Percentiles rank a stretch among this genome's conserved stretches.
Conservation (phyloP, 1,139 yeast species). For the Saccharomyces hybrid region DNA sequence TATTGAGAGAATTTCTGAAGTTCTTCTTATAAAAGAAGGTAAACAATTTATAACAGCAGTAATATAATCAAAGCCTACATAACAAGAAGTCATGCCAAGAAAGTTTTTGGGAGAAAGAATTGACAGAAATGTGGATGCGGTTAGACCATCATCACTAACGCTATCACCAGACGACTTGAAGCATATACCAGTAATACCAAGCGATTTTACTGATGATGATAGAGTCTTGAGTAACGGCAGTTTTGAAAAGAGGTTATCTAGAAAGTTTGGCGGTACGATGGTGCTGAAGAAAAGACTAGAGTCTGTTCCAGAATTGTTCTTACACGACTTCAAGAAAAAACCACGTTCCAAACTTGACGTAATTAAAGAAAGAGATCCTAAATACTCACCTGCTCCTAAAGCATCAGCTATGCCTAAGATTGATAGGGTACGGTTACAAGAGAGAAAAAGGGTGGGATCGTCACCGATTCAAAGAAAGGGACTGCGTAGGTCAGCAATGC, state of each 20-base stretch:
- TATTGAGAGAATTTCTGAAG: not conserved
- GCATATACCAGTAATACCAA: constrained; percentile 20
- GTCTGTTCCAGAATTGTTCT: constrained; percentile 28
- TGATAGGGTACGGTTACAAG: not conserved
- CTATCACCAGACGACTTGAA: constrained; percentile 25
- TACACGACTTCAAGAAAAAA: constrained; percentile 19
- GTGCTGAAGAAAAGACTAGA: constrained; percentile 25
- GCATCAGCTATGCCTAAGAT: not conserved
- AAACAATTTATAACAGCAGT: not conserved
- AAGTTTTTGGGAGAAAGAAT: constrained; percentile 27
- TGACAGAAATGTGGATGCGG: constrained; percentile 21
- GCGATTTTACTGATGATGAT: constrained; percentile 5
- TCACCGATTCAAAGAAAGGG: not conserved
- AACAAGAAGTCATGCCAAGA: constrained; percentile 20
- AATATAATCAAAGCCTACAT: not conserved
- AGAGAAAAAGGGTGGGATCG: not conserved
- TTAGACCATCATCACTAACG: constrained; percentile 28
- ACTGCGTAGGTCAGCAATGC: not conserved
- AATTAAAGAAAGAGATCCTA: constrained; percentile 1
- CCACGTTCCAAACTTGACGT: not conserved
- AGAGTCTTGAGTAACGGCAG: not conserved
- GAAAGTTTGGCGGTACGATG: constrained; percentile 27
- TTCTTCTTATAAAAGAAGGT: not conserved
- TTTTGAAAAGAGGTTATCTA: constrained; percentile 16
- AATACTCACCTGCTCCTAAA: not conserved